Percentiles rank a stretch among this genome's conserved stretches.
These are phyloP conservation scores for Teratosphaeria epicoccoides DNA, from an alignment of 2,329 filamentous ascomycete genomes.

Conservation along the genomic window DNA sequence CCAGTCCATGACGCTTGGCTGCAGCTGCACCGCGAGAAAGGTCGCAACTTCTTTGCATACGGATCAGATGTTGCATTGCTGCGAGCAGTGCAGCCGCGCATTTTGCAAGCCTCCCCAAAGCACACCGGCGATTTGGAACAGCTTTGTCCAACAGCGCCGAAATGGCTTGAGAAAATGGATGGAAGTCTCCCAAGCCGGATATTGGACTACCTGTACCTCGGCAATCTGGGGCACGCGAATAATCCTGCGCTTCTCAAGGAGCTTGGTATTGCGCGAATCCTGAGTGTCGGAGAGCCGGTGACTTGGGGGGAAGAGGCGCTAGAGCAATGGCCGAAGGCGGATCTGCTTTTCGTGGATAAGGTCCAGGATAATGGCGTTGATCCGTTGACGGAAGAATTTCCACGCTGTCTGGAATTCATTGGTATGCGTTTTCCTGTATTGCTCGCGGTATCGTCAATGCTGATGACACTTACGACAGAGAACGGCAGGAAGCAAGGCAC, in stretches of 20 bases:
- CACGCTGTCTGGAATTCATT: slow-evolving; percentile 80
- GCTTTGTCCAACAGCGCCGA: slow-evolving; percentile 51
- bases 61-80: slow-evolving; percentile 78
- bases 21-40: slow-evolving; percentile 64
- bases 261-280: slow-evolving; percentile 73
- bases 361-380: slow-evolving; percentile 98
- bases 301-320: slow-evolving; percentile 63
- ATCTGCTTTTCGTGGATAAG: slow-evolving; percentile 68
- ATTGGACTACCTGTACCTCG: slow-evolving; percentile 89
- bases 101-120: slow-evolving; percentile 60
- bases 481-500: slow-evolving; percentile 64
- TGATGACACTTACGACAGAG: slow-evolving; percentile 45
- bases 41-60: slow-evolving; percentile 93
- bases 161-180: slow-evolving; percentile 75
- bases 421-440: slow-evolving; percentile 47
- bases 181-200: slow-evolving; percentile 85
- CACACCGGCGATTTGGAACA: slow-evolving; percentile 38
- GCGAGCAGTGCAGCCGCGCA: slow-evolving; percentile 61
- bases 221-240: slow-evolving; percentile 86
- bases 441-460: neutral
- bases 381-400: slow-evolving; percentile 75
- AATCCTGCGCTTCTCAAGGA: slow-evolving; percentile 72
- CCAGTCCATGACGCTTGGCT: slow-evolving; percentile 82
- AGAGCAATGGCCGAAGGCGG: slow-evolving; percentile 64
- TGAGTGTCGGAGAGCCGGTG: slow-evolving; percentile 85